Evolutionary conservation across 2,329 filamentous ascomycete species (phyloP).

Genomic region (Coleophoma cylindrospora): DNA sequence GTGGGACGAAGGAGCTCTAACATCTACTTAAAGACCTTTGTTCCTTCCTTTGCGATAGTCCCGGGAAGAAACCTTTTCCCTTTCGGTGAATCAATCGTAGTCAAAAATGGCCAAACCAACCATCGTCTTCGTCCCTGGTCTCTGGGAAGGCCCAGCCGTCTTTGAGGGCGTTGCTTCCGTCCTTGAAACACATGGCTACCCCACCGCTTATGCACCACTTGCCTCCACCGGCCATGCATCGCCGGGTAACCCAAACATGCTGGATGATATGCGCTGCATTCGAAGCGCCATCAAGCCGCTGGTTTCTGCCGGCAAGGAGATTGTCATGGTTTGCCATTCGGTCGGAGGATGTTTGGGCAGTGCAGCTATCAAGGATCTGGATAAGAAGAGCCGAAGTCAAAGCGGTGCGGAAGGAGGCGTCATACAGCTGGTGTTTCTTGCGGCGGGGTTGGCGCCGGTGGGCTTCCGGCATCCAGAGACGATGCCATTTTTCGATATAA

Average conservation of each 20-base stretch:
- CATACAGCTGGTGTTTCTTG: slow-evolving; percentile 15
- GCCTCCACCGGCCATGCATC: slow-evolving; percentile 15
- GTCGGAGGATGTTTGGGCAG: slow-evolving; percentile 17
- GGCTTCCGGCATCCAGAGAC: background rate
- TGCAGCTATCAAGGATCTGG: slow-evolving; percentile 16
- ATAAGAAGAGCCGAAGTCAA: background rate
- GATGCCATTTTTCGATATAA: slow-evolving; percentile 14
- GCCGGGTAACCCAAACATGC: slow-evolving; percentile 14
- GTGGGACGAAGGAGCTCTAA: no score
- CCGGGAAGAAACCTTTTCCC: no score
- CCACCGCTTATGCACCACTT: slow-evolving; percentile 3
- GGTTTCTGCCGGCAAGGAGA: slow-evolving; percentile 9
- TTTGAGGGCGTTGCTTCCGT: slow-evolving; percentile 8
- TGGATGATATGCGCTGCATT: slow-evolving; percentile 17
- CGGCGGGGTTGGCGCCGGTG: slow-evolving; percentile 11
- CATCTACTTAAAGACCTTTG: no score
- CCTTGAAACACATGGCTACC: slow-evolving; percentile 4
- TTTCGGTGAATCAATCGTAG: no score
- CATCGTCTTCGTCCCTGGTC: slow-evolving; percentile 18
- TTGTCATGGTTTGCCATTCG: slow-evolving; percentile 18
- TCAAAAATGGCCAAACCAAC: slow-evolving; percentile 5
- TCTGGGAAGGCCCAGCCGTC: slow-evolving; percentile 19
- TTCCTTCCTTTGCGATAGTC: no score
- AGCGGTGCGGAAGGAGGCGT: slow-evolving; percentile 13
- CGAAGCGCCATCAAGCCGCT: slow-evolving; percentile 6